Conservation (phyloP, 345 rosid species). For the Streptanthus diversifolius region DNA sequence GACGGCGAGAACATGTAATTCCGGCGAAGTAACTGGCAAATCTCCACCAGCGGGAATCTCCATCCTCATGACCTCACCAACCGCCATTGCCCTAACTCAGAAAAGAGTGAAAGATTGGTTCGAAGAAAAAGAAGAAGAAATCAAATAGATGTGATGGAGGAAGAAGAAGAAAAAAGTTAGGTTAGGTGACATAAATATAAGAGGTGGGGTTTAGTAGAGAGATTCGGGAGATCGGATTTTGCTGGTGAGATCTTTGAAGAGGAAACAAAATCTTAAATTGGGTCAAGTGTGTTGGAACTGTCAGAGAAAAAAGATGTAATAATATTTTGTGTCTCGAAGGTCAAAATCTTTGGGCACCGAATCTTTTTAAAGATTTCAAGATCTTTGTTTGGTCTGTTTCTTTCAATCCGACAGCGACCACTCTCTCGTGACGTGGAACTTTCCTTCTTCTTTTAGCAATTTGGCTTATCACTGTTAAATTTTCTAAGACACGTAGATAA, state of each 20-base stretch:
- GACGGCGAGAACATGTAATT: slow-evolving; percentile 95
- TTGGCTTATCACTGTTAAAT: not conserved
- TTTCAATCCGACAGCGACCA: slow-evolving; percentile 35
- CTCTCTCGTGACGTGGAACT: slow-evolving; percentile 25
- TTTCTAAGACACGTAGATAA: not conserved
- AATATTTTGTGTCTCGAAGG: slow-evolving; percentile 7
- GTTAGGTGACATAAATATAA: slow-evolving; percentile 21
- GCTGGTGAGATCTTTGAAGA: slow-evolving; percentile 34
- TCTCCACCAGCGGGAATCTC: slow-evolving; percentile 32
- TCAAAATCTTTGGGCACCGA: slow-evolving; percentile 34
- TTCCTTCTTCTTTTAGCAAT: slow-evolving; percentile 19
- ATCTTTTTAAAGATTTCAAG: slow-evolving; percentile 32
- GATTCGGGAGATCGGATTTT: slow-evolving; percentile 30
- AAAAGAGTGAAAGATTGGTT: not conserved
- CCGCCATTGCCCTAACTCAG: slow-evolving; percentile 26
- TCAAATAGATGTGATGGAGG: slow-evolving; percentile 11
- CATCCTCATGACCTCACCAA: slow-evolving; percentile 41
- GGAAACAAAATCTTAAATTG: slow-evolving; percentile 29
- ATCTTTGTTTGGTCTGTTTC: slow-evolving; percentile 39
- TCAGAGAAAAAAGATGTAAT: slow-evolving; percentile 17
- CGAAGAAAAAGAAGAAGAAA: not conserved
- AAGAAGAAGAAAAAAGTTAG: not conserved
- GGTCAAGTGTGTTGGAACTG: slow-evolving; percentile 35
- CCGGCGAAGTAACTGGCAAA: slow-evolving; percentile 35
- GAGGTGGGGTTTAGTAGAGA: slow-evolving; percentile 18